Evolutionary conservation across 2,329 filamentous ascomycete species (phyloP).

Genomic region (Xylaria sp.): DNA sequence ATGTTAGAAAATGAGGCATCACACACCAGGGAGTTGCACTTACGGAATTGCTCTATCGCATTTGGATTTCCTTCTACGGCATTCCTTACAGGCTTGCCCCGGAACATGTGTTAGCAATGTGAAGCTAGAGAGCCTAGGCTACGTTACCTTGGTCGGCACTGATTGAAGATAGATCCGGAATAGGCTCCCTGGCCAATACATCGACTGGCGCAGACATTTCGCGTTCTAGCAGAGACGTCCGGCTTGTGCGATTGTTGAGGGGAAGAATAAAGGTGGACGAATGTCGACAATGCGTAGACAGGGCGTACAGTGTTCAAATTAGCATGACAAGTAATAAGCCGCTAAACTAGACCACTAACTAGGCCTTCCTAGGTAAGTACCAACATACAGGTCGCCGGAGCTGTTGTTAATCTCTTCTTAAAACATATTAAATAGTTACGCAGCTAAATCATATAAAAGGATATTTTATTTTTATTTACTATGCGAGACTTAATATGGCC

Average conservation of each 20-base stretch:
- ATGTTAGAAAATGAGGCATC: constrained; percentile 4
- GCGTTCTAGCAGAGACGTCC: background rate
- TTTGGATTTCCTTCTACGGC: constrained; percentile 18
- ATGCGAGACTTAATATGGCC: too few species aligned
- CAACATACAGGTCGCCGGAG: too few species aligned
- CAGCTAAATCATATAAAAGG: too few species aligned
- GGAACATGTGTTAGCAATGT: constrained; percentile 1
- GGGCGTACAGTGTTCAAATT: too few species aligned
- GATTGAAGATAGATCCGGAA: constrained; percentile 8
- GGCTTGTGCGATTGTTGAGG: background rate
- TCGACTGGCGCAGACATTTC: constrained; percentile 6
- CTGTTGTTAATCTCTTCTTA: too few species aligned
- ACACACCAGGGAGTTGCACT: background rate
- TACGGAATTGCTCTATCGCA: constrained; percentile 17
- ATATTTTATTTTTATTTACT: too few species aligned
- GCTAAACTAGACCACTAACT: too few species aligned
- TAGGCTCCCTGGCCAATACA: background rate
- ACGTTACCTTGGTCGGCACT: constrained; percentile 22
- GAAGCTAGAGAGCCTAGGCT: background rate
- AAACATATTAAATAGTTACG: too few species aligned
- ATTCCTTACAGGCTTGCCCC: constrained; percentile 20
- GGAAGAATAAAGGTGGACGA: background rate
- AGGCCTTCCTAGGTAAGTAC: too few species aligned
- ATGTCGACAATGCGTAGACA: background rate
- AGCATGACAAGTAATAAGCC: too few species aligned